Conservation (phyloP, 306 rosid genomes). For the Rosa multiflora region DNA sequence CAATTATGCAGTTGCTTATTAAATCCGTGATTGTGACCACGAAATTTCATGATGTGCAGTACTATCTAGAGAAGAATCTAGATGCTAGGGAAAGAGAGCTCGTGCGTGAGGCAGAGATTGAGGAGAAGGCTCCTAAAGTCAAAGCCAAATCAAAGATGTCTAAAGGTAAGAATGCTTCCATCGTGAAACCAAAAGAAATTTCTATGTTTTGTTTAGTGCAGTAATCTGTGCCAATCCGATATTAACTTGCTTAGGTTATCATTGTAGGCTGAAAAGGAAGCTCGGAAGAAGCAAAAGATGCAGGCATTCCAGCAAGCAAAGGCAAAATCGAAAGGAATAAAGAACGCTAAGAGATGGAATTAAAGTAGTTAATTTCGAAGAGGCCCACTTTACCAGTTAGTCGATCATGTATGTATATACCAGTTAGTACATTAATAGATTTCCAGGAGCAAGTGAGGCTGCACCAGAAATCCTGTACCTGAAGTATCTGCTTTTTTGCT, state of each 20-base stretch:
- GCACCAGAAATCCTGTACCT: constrained; percentile 1
- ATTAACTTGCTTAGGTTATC: constrained; percentile 8
- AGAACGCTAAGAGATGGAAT: constrained; percentile 91
- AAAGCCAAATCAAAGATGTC: constrained; percentile 99
- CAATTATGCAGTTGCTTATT: constrained; percentile 11
- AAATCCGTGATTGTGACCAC: constrained; percentile 22
- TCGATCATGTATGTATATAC: constrained; percentile 42
- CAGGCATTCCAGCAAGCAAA: constrained; percentile 92
- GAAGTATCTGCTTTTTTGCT: constrained; percentile 7
- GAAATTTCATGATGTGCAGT: constrained; percentile 44
- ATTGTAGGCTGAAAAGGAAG: constrained; percentile 90
- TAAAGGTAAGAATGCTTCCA: constrained; percentile 54
- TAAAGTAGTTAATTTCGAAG: constrained; percentile 38
- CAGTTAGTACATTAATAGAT: constrained; percentile 18
- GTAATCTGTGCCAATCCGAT: neutral
- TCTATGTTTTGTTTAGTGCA: neutral
- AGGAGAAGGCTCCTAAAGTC: constrained; percentile 85
- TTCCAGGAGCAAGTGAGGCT: constrained; percentile 18
- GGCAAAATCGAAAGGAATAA: constrained; percentile 75
- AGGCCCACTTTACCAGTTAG: constrained; percentile 37
- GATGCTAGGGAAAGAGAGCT: constrained; percentile 80
- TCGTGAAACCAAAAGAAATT: neutral
- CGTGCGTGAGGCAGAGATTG: constrained; percentile 90
- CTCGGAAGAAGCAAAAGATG: constrained; percentile 81
- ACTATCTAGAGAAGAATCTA: constrained; percentile 90